Conservation (phyloP, 768 basidiomycete genomes). For the Panaeolus papilionaceus region DNA sequence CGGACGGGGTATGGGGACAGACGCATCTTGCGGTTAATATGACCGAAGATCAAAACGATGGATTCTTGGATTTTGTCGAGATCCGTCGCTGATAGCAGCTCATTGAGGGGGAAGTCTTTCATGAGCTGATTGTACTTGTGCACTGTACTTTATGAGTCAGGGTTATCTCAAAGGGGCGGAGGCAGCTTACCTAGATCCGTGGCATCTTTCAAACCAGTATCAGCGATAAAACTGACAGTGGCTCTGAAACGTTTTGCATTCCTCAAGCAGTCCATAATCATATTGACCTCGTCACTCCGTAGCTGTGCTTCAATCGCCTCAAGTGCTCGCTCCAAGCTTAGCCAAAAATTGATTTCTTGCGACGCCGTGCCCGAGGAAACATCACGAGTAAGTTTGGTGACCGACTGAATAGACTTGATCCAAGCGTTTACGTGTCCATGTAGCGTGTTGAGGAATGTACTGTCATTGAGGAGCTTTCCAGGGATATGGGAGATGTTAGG, state of each 20-base stretch:
- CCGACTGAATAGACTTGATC: constrained; percentile 98
- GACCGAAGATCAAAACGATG: constrained; percentile 84
- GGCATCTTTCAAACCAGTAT: constrained; percentile 95
- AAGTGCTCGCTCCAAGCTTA: constrained; percentile 90
- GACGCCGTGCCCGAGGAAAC: constrained; percentile 95
- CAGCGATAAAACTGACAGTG: constrained; percentile 96
- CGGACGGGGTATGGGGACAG: constrained; percentile 97
- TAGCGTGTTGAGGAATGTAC: constrained; percentile 89
- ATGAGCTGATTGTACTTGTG: constrained; percentile 98
- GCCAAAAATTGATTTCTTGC: constrained; percentile 99
- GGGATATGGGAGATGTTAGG: constrained; percentile 82
- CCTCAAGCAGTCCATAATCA: constrained; percentile 92
- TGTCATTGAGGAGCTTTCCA: constrained; percentile 80
- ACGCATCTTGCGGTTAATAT: constrained; percentile 94
- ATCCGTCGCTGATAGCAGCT: constrained; percentile 95
- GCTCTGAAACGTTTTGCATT: constrained; percentile 98
- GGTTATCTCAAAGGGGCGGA: not conserved
- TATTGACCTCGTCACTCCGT: constrained; percentile 88
- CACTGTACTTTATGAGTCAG: constrained; percentile 50
- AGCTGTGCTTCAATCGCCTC: constrained; percentile 94
- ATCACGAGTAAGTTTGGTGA: constrained; percentile 94
- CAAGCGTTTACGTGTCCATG: constrained; percentile 95
- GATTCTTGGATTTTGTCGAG: constrained; percentile 95
- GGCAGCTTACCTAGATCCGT: constrained; percentile 75
- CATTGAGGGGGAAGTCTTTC: constrained; percentile 99